Evolutionary conservation across 257 asterid species (phyloP).

Genomic region (Gentiana straminea): DNA sequence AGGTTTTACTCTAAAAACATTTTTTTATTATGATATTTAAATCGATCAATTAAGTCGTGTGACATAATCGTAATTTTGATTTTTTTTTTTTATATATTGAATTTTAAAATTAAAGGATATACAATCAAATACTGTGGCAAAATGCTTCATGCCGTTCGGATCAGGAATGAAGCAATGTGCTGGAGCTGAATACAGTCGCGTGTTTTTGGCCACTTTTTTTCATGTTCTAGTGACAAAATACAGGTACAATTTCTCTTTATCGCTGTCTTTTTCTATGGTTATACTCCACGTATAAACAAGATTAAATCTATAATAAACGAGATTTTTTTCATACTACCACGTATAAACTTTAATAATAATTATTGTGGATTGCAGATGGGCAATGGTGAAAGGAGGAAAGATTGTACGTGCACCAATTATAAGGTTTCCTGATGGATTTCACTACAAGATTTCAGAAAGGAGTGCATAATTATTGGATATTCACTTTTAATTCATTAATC

Average conservation of each 20-base stretch:
- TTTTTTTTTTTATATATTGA: not conserved
- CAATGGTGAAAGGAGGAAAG: conserved; percentile 56
- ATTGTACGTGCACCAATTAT: conserved; percentile 61
- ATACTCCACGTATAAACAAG: too few species aligned
- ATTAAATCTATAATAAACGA: too few species aligned
- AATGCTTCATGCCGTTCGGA: conserved; percentile 27
- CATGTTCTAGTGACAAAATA: conserved; percentile 21
- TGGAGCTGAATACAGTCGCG: conserved; percentile 22
- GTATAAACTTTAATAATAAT: not conserved
- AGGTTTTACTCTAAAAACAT: conserved; percentile 9
- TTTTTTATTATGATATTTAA: not conserved
- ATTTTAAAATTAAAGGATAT: conserved; percentile 4
- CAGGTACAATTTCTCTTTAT: conserved; percentile 9
- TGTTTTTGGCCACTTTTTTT: conserved; percentile 14
- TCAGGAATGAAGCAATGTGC: conserved; percentile 27
- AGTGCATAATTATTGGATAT: not conserved
- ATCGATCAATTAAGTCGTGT: not conserved
- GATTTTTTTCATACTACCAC: not conserved
- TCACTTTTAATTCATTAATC: too few species aligned
- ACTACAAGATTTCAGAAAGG: conserved; percentile 41
- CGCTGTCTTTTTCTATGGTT: too few species aligned
- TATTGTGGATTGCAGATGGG: conserved; percentile 31
- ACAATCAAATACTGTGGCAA: conserved; percentile 4
- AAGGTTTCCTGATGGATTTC: conserved; percentile 77
- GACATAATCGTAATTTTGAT: not conserved